These are phyloP conservation scores for Starmerella bombicola DNA, from an alignment of 805 yeast genomes.

Conservation along the genomic window DNA sequence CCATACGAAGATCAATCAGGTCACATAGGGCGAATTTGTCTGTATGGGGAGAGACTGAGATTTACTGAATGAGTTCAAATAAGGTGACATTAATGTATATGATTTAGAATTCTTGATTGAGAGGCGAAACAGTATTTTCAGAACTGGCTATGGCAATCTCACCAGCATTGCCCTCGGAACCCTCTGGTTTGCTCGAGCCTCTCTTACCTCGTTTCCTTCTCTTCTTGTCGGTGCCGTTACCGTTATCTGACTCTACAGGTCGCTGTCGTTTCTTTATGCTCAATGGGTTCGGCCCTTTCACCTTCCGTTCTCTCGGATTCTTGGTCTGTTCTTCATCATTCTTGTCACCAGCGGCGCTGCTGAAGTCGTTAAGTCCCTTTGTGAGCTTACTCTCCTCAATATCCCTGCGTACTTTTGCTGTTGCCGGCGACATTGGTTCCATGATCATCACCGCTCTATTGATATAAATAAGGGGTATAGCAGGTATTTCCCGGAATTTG, in stretches of 20 bases:
- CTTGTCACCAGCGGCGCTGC: conserved; percentile 15
- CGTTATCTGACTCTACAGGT: conserved; percentile 18
- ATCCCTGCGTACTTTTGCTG: conserved; percentile 37
- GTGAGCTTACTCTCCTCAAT: conserved; percentile 58
- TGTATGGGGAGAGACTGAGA: too few species aligned
- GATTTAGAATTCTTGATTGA: too few species aligned
- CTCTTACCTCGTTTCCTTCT: conserved; percentile 20
- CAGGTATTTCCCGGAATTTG: conserved; percentile 63
- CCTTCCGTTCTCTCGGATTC: conserved; percentile 25
- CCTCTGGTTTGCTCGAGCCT: too few species aligned
- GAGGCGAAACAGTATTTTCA: too few species aligned
- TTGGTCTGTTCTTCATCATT: conserved; percentile 19
- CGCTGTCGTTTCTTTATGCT: conserved; percentile 66
- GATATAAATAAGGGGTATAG: conserved; percentile 79
- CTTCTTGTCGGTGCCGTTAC: conserved; percentile 7
- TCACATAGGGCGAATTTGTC: too few species aligned
- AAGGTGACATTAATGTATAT: too few species aligned
- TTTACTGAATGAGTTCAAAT: too few species aligned
- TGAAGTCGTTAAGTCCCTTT: conserved; percentile 63
- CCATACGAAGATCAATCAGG: too few species aligned
- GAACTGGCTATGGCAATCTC: too few species aligned
- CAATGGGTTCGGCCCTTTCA: conserved; percentile 79
- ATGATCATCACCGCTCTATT: conserved; percentile 86
- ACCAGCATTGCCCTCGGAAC: neutral
- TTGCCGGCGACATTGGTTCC: conserved; percentile 81